These are phyloP conservation scores for Hibiscus mutabilis DNA, from an alignment of 345 rosid genomes.

Conservation along the genomic window DNA sequence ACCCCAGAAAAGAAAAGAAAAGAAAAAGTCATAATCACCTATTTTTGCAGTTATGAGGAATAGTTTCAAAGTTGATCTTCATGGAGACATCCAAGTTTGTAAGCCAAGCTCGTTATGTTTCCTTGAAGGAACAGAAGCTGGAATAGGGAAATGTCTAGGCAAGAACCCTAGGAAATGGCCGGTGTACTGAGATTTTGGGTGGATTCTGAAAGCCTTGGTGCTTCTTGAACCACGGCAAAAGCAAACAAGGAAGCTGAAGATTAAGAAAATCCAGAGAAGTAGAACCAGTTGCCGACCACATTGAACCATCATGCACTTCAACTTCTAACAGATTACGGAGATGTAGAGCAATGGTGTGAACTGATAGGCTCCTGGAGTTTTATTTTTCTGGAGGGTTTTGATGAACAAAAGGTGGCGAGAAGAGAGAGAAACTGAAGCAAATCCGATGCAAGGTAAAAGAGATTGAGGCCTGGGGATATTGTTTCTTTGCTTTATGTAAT, in stretches of 20 bases:
- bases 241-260: constrained; percentile 24
- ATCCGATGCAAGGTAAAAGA: constrained; percentile 4
- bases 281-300: constrained; percentile 25
- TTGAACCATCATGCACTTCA: constrained; percentile 26
- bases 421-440: constrained; percentile 1
- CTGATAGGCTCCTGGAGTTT: too few species aligned
- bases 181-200: constrained; percentile 26
- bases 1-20: constrained; percentile 3
- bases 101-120: constrained; percentile 82
- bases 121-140: constrained; percentile 86
- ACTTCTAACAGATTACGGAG: background rate
- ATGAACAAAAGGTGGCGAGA: constrained; percentile 16
- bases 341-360: background rate
- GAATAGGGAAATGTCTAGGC: constrained; percentile 77
- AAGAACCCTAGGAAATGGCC: constrained; percentile 68
- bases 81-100: constrained; percentile 52
- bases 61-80: background rate
- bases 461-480: too few species aligned
- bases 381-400: background rate
- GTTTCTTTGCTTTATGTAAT: background rate
- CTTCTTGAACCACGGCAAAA: constrained; percentile 45
- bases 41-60: background rate
- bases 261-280: constrained; percentile 12
- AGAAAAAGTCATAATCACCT: constrained; percentile 18
- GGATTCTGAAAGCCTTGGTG: constrained; percentile 5